Percentiles rank a stretch among this genome's conserved stretches.
phyloP scores from a whole-genome alignment of 2,329 filamentous ascomycete genomes.

The Cryphonectria radicalis region DNA sequence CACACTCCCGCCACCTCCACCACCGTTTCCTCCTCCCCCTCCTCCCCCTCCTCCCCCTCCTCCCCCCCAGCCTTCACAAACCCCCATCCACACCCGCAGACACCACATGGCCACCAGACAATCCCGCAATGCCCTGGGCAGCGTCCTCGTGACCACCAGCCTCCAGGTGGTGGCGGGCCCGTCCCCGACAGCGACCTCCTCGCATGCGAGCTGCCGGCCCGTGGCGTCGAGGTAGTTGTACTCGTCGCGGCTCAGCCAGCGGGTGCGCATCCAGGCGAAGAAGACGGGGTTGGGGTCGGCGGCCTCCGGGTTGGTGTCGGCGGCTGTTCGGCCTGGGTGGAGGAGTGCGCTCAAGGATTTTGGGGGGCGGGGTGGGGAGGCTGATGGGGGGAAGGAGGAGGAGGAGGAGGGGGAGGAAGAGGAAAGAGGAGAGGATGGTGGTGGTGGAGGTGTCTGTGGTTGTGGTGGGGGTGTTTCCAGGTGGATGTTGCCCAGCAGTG shows the following conservation, averaged over 20 bases:
- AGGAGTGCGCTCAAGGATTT: not conserved
- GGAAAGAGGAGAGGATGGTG: not conserved
- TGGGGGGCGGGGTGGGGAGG: not conserved
- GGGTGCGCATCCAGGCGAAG: slow-evolving; percentile 6
- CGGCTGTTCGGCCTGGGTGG: not conserved
- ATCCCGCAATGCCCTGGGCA: slow-evolving; percentile 1
- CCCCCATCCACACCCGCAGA: slow-evolving; percentile 7
- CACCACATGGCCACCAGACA: slow-evolving; percentile 12
- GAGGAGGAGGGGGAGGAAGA: not conserved
- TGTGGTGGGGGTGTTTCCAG: not conserved
- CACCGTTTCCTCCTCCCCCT: too few relatives aligned
- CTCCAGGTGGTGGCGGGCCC: not conserved
- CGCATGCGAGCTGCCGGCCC: slow-evolving; percentile 9
- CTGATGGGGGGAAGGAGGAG: not conserved
- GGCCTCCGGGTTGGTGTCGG: not conserved
- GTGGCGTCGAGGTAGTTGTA: slow-evolving; percentile 11
- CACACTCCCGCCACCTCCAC: not conserved
- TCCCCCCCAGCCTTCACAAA: not conserved
- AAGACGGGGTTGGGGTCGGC: not conserved
- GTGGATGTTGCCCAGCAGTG: slow-evolving; percentile 6
- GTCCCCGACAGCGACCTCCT: not conserved
- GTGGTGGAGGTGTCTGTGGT: not conserved
- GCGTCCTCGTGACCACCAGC: slow-evolving; percentile 4
- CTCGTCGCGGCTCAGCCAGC: slow-evolving; percentile 8
- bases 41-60: too few relatives aligned